Evolutionary conservation across 306 rosid species (phyloP).

Genomic region (Astragalus glycyphyllos): DNA sequence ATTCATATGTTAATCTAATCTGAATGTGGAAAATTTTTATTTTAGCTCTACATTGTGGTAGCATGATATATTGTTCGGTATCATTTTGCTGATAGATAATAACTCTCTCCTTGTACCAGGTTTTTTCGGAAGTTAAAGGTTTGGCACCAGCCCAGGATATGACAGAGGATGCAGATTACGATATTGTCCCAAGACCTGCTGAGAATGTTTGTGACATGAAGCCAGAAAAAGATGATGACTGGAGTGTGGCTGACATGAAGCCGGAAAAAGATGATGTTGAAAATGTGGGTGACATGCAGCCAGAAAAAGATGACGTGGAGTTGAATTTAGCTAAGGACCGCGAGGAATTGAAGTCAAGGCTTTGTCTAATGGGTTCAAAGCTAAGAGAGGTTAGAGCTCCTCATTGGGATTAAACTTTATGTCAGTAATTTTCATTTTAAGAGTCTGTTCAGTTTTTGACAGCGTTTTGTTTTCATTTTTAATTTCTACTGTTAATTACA

Average conservation of each 20-base stretch:
- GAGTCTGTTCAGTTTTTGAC: no score
- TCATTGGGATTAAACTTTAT: slow-evolving; percentile 31
- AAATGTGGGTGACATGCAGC: slow-evolving; percentile 47
- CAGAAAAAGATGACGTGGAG: slow-evolving; percentile 45
- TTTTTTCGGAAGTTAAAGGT: slow-evolving; percentile 57
- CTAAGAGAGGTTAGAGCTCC: slow-evolving; percentile 77
- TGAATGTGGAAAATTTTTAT: neutral
- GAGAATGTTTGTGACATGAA: slow-evolving; percentile 50
- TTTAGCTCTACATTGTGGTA: slow-evolving; percentile 3
- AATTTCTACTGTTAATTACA: no score
- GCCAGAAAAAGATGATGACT: slow-evolving; percentile 40
- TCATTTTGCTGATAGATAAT: slow-evolving; percentile 28
- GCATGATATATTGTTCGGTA: slow-evolving; percentile 31
- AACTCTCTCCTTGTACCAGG: slow-evolving; percentile 44
- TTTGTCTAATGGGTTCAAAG: slow-evolving; percentile 61
- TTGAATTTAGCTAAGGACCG: slow-evolving; percentile 52
- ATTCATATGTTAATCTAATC: slow-evolving; percentile 5
- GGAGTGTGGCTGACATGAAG: slow-evolving; percentile 47
- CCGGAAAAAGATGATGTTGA: slow-evolving; percentile 34
- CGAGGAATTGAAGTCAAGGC: slow-evolving; percentile 67
- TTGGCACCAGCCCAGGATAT: slow-evolving; percentile 50
- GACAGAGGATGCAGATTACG: slow-evolving; percentile 49
- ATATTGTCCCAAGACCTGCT: slow-evolving; percentile 41
- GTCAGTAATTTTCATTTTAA: neutral
- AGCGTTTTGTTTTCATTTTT: no score